Evolutionary conservation across 352 stramenopile species (phyloP), one percentile per base, ranked within the genome.

Genomic region (Chrysophaeum taylorii): DNA sequence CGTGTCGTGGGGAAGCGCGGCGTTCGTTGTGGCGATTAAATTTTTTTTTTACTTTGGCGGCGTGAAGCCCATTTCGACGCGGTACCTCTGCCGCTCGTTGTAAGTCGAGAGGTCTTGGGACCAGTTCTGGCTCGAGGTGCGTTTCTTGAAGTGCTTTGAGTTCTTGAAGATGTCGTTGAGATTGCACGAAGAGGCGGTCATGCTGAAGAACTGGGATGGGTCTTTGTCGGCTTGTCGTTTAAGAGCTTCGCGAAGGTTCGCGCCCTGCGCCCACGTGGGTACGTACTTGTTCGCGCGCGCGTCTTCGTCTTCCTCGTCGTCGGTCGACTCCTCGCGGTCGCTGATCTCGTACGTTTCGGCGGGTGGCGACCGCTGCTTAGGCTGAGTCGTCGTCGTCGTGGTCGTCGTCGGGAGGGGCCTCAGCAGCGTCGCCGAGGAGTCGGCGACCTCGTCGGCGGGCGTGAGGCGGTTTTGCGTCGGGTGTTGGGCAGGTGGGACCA

Each of bases 101-200:
- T 33, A 57, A 5, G 45, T 57, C 9, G 9, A 27, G 9, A 57
- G 45, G 45, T 57, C 45, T 25, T 57, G 45, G 9, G 45, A 18
- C 45, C 45, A 57, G 45, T 57, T 57, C 31, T 57, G 45, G 45
- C 45, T 57, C 7, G 45, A 57, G 31, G 45, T 57, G 45, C 45
- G 45, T 25, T 57, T 57, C 45, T 57, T 57, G 45, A 57, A 57
- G 9, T 5, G 9, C 45, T 57, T 57, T 18, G 9, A 33, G 18
- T 18, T 33, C 12, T 57, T 57, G 45, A 57, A 57, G 45, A 57
- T 57, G 45, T 57, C 45, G 18, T 57, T 57, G 45, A 57, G 45
- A 12, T 57, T 25, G 45, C 45, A 57, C 45, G 45, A 33, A 18
- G 45, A 12, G 9, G 45, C 45, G 9, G 12, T 57, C 9, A 57